phyloP scores from a whole-genome alignment of 78 protist genomes.

The Mastigamoeba balamuthi region DNA sequence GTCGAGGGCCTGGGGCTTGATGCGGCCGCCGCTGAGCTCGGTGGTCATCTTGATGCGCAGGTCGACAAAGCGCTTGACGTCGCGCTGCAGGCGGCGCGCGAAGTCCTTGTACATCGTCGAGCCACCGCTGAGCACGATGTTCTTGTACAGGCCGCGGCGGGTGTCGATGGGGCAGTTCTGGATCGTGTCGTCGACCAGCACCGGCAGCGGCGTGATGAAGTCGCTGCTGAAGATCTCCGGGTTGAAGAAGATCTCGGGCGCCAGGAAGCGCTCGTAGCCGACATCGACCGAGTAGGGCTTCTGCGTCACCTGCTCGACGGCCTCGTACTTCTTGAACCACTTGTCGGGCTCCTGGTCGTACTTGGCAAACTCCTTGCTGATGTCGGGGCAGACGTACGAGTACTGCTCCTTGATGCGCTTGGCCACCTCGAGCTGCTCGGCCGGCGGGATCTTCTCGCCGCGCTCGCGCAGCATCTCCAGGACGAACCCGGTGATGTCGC shows the following conservation, averaged over 20 bases:
- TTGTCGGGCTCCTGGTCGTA: slow-evolving; percentile 83
- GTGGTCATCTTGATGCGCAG: slow-evolving; percentile 46
- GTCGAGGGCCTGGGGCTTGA: slow-evolving; percentile 72
- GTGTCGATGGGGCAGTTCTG: slow-evolving; percentile 94
- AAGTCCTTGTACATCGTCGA: slow-evolving; percentile 97
- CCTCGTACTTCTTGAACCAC: slow-evolving; percentile 54
- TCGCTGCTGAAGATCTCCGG: slow-evolving; percentile 94
- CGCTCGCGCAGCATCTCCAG: slow-evolving; percentile 93
- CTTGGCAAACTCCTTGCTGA: slow-evolving; percentile 86
- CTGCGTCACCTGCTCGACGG: background rate
- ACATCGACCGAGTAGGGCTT: slow-evolving; percentile 67
- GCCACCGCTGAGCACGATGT: slow-evolving; percentile 98
- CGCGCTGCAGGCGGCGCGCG: slow-evolving; percentile 84
- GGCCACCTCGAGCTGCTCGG: slow-evolving; percentile 82
- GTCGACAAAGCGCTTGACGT: slow-evolving; percentile 67
- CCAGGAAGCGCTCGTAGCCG: slow-evolving; percentile 98
- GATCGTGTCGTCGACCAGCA: slow-evolving; percentile 76
- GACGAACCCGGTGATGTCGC: slow-evolving; percentile 92
- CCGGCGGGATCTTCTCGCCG: slow-evolving; percentile 80
- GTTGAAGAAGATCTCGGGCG: slow-evolving; percentile 99
- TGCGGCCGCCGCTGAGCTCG: slow-evolving; percentile 57
- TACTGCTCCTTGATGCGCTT: slow-evolving; percentile 85
- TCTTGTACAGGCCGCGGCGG: slow-evolving; percentile 87
- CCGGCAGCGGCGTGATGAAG: slow-evolving; percentile 84
- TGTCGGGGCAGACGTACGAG: slow-evolving; percentile 88